These are phyloP conservation scores for Colletotrichum destructivum DNA, from an alignment of 2,329 filamentous ascomycete species.

Conservation along the genomic window DNA sequence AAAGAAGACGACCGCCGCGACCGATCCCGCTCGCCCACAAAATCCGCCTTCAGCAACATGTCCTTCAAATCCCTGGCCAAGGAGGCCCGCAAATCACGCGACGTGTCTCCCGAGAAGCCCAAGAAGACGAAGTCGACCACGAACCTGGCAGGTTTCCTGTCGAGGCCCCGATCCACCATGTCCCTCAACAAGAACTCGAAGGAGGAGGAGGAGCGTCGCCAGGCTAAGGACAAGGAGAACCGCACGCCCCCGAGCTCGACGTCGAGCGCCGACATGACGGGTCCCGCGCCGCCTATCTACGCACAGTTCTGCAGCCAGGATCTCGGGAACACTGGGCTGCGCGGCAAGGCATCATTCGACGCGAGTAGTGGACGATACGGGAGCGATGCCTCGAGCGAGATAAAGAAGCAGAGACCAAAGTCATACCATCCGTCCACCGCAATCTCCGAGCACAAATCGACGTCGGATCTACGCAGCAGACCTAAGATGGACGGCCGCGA, in stretches of 20 bases:
- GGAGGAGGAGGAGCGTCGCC: slow-evolving; percentile 66
- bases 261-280: slow-evolving; percentile 54
- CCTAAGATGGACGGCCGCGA: slow-evolving; percentile 23
- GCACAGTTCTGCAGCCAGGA: slow-evolving; percentile 75
- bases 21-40: slow-evolving; percentile 59
- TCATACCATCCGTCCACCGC: slow-evolving; percentile 61
- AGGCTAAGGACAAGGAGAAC: slow-evolving; percentile 85
- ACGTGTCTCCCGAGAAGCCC: slow-evolving; percentile 71
- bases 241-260: slow-evolving; percentile 71
- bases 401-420: slow-evolving; percentile 63
- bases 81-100: slow-evolving; percentile 57
- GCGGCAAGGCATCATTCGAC: slow-evolving; percentile 44
- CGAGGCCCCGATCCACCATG: slow-evolving; percentile 81
- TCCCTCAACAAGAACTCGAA: slow-evolving; percentile 70
- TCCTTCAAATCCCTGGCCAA: slow-evolving; percentile 61
- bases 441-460: slow-evolving; percentile 46
- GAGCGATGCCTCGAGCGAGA: slow-evolving; percentile 28
- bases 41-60: slow-evolving; percentile 60
- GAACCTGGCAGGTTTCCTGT: slow-evolving; percentile 84
- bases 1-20: slow-evolving; percentile 53
- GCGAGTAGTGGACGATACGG: slow-evolving; percentile 33
- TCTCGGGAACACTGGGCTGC: slow-evolving; percentile 45
- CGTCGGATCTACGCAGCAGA: slow-evolving; percentile 41
- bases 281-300: slow-evolving; percentile 79
- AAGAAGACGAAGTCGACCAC: slow-evolving; percentile 88